Percentiles rank a stretch among this genome's conserved stretches.
phyloP scores from a whole-genome alignment of 306 rosid species.

The Prunus mira region DNA sequence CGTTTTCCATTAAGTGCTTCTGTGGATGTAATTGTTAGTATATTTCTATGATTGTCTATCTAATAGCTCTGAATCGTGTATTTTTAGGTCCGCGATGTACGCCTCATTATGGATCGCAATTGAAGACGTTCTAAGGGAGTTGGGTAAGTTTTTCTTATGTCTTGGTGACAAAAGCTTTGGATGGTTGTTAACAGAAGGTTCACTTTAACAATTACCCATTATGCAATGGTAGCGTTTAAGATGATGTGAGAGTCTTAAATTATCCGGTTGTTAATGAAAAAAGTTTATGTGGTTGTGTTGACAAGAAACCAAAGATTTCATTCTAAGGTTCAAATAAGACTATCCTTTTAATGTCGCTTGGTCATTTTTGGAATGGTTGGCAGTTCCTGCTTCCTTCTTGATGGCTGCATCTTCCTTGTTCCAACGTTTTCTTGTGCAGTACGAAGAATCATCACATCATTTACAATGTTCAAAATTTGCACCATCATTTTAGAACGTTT shows the following conservation, averaged over 20 bases:
- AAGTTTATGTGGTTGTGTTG: neutral
- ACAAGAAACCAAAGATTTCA: neutral
- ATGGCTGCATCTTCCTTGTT: neutral
- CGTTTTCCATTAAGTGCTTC: neutral
- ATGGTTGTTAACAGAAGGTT: neutral
- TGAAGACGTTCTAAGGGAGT: constrained; percentile 96
- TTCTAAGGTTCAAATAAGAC: neutral
- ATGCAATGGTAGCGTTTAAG: neutral
- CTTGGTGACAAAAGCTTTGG: neutral
- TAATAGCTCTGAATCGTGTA: neutral
- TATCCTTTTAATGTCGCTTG: neutral
- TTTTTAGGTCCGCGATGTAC: constrained; percentile 89
- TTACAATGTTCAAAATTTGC: neutral
- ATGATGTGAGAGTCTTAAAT: neutral
- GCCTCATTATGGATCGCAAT: constrained; percentile 94
- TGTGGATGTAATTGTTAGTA: neutral
- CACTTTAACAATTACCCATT: neutral
- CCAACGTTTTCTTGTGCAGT: neutral
- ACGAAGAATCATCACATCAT: neutral
- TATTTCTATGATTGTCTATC: neutral
- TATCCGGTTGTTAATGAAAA: neutral
- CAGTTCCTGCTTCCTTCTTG: neutral
- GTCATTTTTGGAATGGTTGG: neutral
- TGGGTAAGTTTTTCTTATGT: constrained; percentile 59
- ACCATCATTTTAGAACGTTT: neutral